Evolutionary conservation across 1,284 basidiomycete genomes (phyloP).

Genomic region (Ceratobasidium sp.): DNA sequence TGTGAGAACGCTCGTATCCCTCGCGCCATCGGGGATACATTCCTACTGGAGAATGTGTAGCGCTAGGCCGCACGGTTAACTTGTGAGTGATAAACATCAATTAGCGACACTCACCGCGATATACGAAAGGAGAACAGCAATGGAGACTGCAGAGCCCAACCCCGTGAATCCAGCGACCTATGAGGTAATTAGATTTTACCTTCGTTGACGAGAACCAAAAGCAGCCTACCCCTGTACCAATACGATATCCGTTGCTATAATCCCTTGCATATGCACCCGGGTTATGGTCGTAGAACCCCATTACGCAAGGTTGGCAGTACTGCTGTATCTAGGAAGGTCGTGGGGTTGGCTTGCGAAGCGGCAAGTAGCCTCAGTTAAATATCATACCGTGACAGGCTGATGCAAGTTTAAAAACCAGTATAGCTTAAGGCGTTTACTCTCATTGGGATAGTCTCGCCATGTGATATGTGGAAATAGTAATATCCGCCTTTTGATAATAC

Average conservation of each 20-base stretch:
- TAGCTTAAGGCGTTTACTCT: too few species aligned
- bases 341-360: background rate
- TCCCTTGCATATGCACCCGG: conserved; percentile 10
- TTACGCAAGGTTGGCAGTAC: background rate
- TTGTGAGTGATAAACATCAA: background rate
- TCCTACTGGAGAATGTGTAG: conserved; percentile 12
- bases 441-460: too few species aligned
- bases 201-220: background rate
- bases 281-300: conserved; percentile 22
- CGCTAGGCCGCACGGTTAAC: background rate
- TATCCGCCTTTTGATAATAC: background rate
- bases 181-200: background rate
- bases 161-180: conserved; percentile 9
- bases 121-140: conserved; percentile 14
- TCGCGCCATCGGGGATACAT: conserved; percentile 7
- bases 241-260: conserved; percentile 14
- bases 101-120: background rate
- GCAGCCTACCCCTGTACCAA: conserved; percentile 10
- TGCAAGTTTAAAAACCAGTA: too few species aligned
- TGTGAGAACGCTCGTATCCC: conserved; percentile 28
- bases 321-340: background rate
- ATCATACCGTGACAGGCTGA: too few species aligned
- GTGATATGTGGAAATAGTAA: too few species aligned
- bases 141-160: conserved; percentile 28
- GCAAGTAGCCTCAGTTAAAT: too few species aligned